Base-by-base conservation (phyloP, 2,329 filamentous ascomycete genomes). In the Helicocarpus griseus region DNA sequence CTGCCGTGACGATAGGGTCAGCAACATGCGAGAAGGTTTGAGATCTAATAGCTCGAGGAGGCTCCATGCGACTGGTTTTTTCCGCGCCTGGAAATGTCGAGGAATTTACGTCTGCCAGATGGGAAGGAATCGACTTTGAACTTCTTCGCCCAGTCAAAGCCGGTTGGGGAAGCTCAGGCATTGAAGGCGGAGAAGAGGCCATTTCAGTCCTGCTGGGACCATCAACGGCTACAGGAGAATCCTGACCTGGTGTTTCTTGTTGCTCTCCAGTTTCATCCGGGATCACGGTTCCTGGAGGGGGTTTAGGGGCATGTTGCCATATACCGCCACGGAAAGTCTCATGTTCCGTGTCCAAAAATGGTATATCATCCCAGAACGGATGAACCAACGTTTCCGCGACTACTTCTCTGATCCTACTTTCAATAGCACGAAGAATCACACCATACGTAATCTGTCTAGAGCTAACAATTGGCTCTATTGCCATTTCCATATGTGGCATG, bases 341-440 rank as follows among this genome's bases (percentile, higher is more conserved):
- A 52, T 80, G 75, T 51, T 83, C 77, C 0, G 89, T 97, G 60
- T 86, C 82, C 64, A 89, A 85, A 67, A 98, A 97, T 0, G 93
- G 89, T 22, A 89, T 79, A 65, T 98, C 93, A 58, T 98, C 93
- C 91, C 93, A 98, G 64, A 95, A 95, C 0, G 93, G 93, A 51
- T 85, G 75, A 2, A 98, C 93, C 19, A 97, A 68, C 1, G 89
- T 95, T 70, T 98, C 93, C 8, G 86, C 87, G 54, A 98, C 78
- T 7, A 96, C 89, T 68, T 96, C 90, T 62, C 94, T 87, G 65
- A 98, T 96, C 47, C 89, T 80, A 63, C 87, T 95, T 69, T 98
- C 93, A 53, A 98, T 97, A 55, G 94, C 88, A 47, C 89, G 82
- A 11, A 97, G 77, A 51, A 98, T 93, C 53, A 95, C 80, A 1